Evolutionary conservation across 257 asterid genomes (phyloP).

Genomic region (Linderniella brevidens): DNA sequence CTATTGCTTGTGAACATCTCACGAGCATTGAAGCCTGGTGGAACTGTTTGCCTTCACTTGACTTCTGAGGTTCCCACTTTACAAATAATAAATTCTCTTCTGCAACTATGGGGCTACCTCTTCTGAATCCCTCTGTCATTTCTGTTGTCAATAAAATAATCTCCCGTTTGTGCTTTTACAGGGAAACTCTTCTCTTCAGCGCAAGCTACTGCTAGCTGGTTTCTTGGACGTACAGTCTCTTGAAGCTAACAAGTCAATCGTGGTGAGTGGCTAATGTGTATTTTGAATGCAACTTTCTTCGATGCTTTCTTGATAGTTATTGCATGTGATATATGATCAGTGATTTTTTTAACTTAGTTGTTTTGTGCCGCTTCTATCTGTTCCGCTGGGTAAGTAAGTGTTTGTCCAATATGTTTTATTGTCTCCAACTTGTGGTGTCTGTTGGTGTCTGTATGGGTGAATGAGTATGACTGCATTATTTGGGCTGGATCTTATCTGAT

Average conservation of each 20-base stretch:
- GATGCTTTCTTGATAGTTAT: neutral
- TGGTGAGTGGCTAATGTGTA: slow-evolving; percentile 28
- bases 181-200: slow-evolving; percentile 48
- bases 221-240: slow-evolving; percentile 46
- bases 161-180: slow-evolving; percentile 16
- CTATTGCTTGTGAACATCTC: slow-evolving; percentile 34
- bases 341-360: too few relatives aligned
- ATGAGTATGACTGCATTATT: too few relatives aligned
- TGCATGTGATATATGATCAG: neutral
- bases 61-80: slow-evolving; percentile 24
- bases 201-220: slow-evolving; percentile 62
- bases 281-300: neutral
- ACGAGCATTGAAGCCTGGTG: slow-evolving; percentile 61
- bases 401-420: too few relatives aligned
- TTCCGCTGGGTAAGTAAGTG: too few relatives aligned
- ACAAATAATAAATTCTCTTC: slow-evolving; percentile 20
- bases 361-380: too few relatives aligned
- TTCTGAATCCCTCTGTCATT: neutral
- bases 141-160: slow-evolving; percentile 8
- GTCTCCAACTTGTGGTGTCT: too few relatives aligned
- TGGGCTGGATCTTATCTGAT: too few relatives aligned
- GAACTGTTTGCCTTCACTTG: slow-evolving; percentile 31
- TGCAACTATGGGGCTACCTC: neutral
- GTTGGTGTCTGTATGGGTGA: too few relatives aligned
- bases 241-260: slow-evolving; percentile 25